Evolutionary conservation across 2,329 filamentous ascomycete genomes (phyloP).

Genomic region (Trichocomaceae sp.): DNA sequence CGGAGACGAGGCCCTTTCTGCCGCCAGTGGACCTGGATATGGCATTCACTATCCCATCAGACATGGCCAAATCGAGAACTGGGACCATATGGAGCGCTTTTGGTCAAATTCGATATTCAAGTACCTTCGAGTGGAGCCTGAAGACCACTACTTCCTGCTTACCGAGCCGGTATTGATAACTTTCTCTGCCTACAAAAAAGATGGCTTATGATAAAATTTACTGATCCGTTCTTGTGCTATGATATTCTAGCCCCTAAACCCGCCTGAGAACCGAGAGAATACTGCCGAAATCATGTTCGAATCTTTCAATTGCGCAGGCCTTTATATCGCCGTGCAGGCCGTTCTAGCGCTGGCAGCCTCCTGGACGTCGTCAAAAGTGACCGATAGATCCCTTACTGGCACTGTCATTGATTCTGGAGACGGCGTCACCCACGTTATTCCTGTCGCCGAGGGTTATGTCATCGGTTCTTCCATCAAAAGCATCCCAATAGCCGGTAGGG

Average conservation of each 20-base stretch:
- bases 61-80: conserved; percentile 98
- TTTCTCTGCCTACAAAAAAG: background rate
- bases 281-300: conserved; percentile 99
- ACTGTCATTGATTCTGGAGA: conserved; percentile 98
- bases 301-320: conserved; percentile 97
- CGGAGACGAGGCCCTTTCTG: conserved; percentile 86
- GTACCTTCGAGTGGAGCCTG: conserved; percentile 93
- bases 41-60: conserved; percentile 95
- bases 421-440: conserved; percentile 97
- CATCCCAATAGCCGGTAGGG: conserved; percentile 93
- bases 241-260: conserved; percentile 74
- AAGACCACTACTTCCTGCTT: conserved; percentile 97
- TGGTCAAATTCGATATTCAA: conserved; percentile 99
- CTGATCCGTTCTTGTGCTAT: background rate
- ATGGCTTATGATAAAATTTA: too few relatives aligned
- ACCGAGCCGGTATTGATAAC: conserved; percentile 71
- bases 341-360: conserved; percentile 93
- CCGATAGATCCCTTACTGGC: conserved; percentile 89
- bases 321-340: conserved; percentile 97
- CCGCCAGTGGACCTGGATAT: conserved; percentile 81
- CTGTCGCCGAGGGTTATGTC: conserved; percentile 96
- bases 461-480: conserved; percentile 99
- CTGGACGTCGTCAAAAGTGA: conserved; percentile 97
- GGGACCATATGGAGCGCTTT: conserved; percentile 99
- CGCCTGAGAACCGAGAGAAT: conserved; percentile 96